Conservation (phyloP, 2,329 filamentous ascomycete genomes). For the Colletotrichum melonis region DNA sequence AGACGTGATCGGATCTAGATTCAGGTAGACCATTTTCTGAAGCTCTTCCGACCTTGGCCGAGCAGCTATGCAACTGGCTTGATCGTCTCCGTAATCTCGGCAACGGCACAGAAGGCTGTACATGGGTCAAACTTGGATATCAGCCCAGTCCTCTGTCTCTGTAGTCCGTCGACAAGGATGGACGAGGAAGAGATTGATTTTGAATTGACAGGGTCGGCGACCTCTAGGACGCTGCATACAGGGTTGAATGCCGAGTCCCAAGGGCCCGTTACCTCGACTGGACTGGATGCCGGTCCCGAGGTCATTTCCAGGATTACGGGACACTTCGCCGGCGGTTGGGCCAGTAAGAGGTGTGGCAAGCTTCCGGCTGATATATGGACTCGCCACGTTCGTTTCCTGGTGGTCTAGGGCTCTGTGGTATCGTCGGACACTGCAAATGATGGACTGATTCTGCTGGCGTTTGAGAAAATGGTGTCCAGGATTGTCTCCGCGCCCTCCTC, state of each 20-base stretch:
- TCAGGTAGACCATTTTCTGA: not conserved
- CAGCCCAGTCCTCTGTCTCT: not conserved
- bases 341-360: not conserved
- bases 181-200: not conserved
- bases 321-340: not conserved
- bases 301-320: not conserved
- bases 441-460: not conserved
- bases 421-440: not conserved
- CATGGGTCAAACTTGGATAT: not conserved
- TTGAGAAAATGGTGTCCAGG: not conserved
- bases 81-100: not conserved
- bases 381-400: not conserved
- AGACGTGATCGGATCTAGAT: not conserved
- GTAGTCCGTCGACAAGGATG: constrained; percentile 6
- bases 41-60: not conserved
- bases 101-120: not conserved
- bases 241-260: constrained; percentile 1
- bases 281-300: not conserved
- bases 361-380: not conserved
- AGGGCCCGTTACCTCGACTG: not conserved
- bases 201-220: constrained; percentile 3
- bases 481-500: not conserved
- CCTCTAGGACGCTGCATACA: not conserved
- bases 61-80: not conserved
- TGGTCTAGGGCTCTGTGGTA: not conserved